Percentiles rank a stretch among this genome's conserved stretches.
These are phyloP conservation scores for Oryza brachyantha DNA, from an alignment of 176 grass and related monocot species.

Conservation along the genomic window DNA sequence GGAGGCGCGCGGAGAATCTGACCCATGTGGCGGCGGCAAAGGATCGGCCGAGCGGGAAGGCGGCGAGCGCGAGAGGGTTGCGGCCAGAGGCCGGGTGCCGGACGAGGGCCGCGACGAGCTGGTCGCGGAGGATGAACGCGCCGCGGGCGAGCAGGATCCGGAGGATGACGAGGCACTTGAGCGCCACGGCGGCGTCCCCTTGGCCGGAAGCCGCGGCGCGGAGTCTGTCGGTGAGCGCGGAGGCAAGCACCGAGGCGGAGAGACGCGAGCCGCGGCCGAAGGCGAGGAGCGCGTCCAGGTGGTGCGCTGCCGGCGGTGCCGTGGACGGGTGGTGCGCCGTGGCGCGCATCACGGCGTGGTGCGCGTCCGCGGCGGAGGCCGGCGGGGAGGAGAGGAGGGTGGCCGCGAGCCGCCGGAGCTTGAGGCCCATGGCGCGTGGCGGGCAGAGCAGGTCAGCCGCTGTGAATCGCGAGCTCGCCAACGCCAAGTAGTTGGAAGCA, in stretches of 20 bases:
- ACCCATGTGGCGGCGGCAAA: conserved; percentile 67
- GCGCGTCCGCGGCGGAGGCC: conserved; percentile 37
- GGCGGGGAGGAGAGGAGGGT: conserved; percentile 44
- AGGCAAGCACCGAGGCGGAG: conserved; percentile 46
- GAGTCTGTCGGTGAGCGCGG: conserved; percentile 59
- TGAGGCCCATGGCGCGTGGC: conserved; percentile 47
- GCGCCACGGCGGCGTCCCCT: conserved; percentile 56
- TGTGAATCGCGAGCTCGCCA: neutral
- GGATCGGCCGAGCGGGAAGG: conserved; percentile 60
- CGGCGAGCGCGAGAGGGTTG: conserved; percentile 80
- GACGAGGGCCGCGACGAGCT: conserved; percentile 52
- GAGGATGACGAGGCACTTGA: conserved; percentile 79
- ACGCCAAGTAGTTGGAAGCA: neutral
- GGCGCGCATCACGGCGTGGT: conserved; percentile 57
- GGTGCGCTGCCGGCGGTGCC: conserved; percentile 40
- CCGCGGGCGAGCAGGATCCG: conserved; percentile 54
- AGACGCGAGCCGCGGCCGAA: conserved; percentile 83
- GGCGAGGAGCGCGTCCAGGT: conserved; percentile 73
- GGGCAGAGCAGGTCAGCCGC: neutral
- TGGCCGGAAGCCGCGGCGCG: conserved; percentile 40
- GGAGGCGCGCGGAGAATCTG: conserved; percentile 70
- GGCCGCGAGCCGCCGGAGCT: conserved; percentile 56
- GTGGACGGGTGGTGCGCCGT: conserved; percentile 65
- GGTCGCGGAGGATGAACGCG: conserved; percentile 86
- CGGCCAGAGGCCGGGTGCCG: conserved; percentile 68